Evolutionary conservation across 345 rosid genomes (phyloP), one percentile per base, ranked within the genome.

Genomic region (Euphorbia lathyris): DNA sequence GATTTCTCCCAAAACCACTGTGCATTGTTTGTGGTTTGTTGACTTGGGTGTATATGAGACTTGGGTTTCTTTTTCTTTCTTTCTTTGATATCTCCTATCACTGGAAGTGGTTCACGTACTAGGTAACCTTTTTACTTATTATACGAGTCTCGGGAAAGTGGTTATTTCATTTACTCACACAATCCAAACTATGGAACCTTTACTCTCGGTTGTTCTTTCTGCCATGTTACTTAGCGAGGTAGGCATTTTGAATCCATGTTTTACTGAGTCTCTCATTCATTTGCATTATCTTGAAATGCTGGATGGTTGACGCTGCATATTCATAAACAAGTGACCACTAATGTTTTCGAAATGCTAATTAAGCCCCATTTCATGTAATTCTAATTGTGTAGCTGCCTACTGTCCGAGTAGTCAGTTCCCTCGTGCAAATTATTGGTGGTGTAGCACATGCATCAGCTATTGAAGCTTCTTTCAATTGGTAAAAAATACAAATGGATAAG

Each of bases 101-200:
- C 85, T 96, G 71, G 99, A 98, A 7, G 69, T 85, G 77, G 96
- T 90, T 65, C 99, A 96, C 76, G 81, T 86, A 0, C 84, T 92
- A 72, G 98, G 99, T 40, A 96, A 90, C 75, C 89, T 96, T 25
- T 96, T 96, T 80, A 89, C 98, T 42, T 92, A 95, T 75, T n/a
- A n/a, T n/a, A 90, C 90, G 98, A 92, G 99, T 72, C 96, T 95
- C 0, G 99, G 99, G 47, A 95, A 92, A 86, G 99, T 96, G 71
- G 90, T 97, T 40, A 97, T 96, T 83, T 96, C 99, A 7, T 96
- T 96, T 76, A 96, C 99, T 75, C 98, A 96, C 83, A 96, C 99
- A 3, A 89, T 96, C 79, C 92, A 95, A 83, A 98, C 99, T 48
- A 87, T 82, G 91, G 99, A 95, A 80, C 99, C 99, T 23, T 90